phyloP scores from a whole-genome alignment of 148 eudicot species.

The Gaultheria prostrata region DNA sequence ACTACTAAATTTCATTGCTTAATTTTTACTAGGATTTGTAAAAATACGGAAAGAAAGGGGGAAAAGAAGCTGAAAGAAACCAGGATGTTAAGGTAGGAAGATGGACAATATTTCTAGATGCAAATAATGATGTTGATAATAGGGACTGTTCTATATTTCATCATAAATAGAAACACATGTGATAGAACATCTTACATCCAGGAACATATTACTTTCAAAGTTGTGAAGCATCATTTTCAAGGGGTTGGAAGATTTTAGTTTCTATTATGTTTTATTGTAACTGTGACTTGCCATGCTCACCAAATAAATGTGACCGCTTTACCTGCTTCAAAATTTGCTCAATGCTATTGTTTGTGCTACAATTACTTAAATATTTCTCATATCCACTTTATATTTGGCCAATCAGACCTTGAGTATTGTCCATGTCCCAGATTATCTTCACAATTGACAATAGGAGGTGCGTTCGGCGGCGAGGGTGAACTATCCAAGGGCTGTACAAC shows the following conservation, averaged over 20 bases:
- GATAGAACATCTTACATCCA: background rate
- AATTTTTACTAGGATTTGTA: background rate
- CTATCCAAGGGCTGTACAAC: constrained; percentile 38
- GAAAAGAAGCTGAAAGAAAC: background rate
- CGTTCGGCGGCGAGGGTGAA: constrained; percentile 43
- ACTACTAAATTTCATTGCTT: background rate
- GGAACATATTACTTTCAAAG: background rate
- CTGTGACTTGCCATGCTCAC: background rate
- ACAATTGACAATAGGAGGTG: constrained; percentile 61
- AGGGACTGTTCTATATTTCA: background rate
- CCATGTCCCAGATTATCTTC: background rate
- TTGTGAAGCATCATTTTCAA: background rate
- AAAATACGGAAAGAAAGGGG: background rate
- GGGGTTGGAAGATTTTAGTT: background rate
- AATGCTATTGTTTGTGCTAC: background rate
- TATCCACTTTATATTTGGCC: constrained; percentile 1
- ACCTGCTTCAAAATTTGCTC: background rate
- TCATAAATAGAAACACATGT: background rate
- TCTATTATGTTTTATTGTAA: background rate
- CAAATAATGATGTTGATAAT: background rate
- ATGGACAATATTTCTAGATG: background rate
- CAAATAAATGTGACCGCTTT: background rate
- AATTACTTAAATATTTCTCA: background rate
- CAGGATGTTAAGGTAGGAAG: background rate
- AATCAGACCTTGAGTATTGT: background rate